phyloP scores from a whole-genome alignment of 352 stramenopile species.

The Globisporangium alternatum region DNA sequence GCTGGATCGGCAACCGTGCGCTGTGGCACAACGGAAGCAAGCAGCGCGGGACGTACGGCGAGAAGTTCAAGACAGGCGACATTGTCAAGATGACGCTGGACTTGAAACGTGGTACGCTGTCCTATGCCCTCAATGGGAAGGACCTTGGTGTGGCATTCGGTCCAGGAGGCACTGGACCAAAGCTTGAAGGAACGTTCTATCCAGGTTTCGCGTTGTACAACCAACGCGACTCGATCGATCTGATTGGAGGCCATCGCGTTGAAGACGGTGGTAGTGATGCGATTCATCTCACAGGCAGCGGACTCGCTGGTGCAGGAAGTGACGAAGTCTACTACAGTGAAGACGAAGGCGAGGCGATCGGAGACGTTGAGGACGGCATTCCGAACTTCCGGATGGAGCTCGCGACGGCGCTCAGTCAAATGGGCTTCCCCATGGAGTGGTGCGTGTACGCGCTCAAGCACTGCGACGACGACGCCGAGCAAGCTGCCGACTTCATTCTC shows the following conservation, averaged over 20 bases:
- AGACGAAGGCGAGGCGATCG: slow-evolving; percentile 63
- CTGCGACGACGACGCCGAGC: slow-evolving; percentile 81
- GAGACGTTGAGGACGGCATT: slow-evolving; percentile 51
- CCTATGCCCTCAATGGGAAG: slow-evolving; percentile 88
- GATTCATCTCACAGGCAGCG: slow-evolving; percentile 29
- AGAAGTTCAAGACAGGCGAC: slow-evolving; percentile 90
- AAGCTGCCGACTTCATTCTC: slow-evolving; percentile 81
- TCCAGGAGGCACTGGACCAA: slow-evolving; percentile 76
- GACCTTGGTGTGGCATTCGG: slow-evolving; percentile 88
- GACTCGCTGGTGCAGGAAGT: slow-evolving; percentile 24
- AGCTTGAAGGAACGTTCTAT: slow-evolving; percentile 86
- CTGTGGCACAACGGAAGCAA: slow-evolving; percentile 91
- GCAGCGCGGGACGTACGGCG: slow-evolving; percentile 85
- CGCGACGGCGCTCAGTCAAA: slow-evolving; percentile 72
- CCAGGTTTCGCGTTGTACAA: slow-evolving; percentile 87
- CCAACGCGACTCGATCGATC: slow-evolving; percentile 82
- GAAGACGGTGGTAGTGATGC: slow-evolving; percentile 50
- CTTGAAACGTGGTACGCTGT: slow-evolving; percentile 77
- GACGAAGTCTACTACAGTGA: slow-evolving; percentile 84
- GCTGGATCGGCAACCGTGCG: slow-evolving; percentile 88
- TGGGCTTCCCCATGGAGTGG: slow-evolving; percentile 89
- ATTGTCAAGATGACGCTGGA: slow-evolving; percentile 82
- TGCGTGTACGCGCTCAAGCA: slow-evolving; percentile 80
- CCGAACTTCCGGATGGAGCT: slow-evolving; percentile 86
- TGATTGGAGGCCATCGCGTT: slow-evolving; percentile 81